Evolutionary conservation across 2,329 filamentous ascomycete species (phyloP).

Genomic region (Penicillium sp.): DNA sequence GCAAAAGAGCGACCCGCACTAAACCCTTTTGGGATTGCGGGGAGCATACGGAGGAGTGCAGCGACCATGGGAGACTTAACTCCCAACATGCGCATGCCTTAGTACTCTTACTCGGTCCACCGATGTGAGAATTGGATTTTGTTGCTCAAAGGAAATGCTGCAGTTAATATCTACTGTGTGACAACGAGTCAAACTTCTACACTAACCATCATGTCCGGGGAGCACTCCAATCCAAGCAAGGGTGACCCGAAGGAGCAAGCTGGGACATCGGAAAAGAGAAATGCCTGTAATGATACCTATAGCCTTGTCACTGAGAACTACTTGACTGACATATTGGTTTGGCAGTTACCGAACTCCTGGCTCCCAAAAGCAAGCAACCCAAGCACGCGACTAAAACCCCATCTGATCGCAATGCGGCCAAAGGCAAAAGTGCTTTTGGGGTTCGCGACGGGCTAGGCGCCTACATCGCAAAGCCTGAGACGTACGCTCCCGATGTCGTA

Average conservation of each 20-base stretch:
- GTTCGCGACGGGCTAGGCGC: conserved; percentile 61
- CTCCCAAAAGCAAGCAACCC: conserved; percentile 46
- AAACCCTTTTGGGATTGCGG: conserved; percentile 28
- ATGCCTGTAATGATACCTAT: conserved; percentile 33
- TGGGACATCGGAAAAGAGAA: conserved; percentile 32
- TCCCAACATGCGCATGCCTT: background rate
- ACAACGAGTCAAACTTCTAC: background rate
- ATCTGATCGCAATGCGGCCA: conserved; percentile 16
- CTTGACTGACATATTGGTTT: background rate
- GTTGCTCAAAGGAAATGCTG: background rate
- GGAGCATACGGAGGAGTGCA: conserved; percentile 9
- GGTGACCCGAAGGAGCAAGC: conserved; percentile 1
- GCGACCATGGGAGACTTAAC: background rate
- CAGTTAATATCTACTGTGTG: background rate
- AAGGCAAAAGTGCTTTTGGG: conserved; percentile 34
- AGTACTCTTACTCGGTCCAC: background rate
- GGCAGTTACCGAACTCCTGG: conserved; percentile 56
- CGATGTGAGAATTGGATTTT: background rate
- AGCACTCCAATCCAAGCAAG: background rate
- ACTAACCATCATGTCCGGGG: conserved; percentile 2
- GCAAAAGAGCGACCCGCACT: conserved; percentile 31
- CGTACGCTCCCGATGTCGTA: conserved; percentile 58
- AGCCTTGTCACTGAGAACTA: background rate
- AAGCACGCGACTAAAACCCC: conserved; percentile 20
- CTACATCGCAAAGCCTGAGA: conserved; percentile 64